A percentile compares a stretch with the other conserved stretches of the same genome.
Evolutionary conservation across 1,139 yeast genomes (phyloP).

Genomic region (Hansenula lynferdii): DNA sequence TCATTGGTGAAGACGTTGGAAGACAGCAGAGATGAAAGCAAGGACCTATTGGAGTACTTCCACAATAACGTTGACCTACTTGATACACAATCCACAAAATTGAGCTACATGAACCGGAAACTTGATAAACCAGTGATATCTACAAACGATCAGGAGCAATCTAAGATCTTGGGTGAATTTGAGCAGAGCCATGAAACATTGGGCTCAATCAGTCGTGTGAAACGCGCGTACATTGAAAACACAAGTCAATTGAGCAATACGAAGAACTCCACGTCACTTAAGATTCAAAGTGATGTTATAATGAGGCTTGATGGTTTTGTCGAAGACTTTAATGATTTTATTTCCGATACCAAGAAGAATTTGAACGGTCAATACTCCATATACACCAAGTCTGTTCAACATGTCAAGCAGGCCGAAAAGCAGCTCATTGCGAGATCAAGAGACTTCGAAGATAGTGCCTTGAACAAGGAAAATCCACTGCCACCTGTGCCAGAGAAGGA

Average conservation of each 20-base stretch:
- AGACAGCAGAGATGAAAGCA: conserved; percentile 15
- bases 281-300: conserved; percentile 12
- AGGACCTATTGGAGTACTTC: conserved; percentile 13
- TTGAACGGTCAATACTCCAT: conserved; percentile 9
- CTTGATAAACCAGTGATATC: neutral
- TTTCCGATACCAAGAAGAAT: conserved; percentile 4
- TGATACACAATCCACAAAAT: conserved; percentile 11
- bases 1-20: conserved; percentile 16
- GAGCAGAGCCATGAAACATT: neutral
- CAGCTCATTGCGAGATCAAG: conserved; percentile 12
- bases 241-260: conserved; percentile 3
- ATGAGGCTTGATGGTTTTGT: conserved; percentile 15
- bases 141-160: too few species aligned
- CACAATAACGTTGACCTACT: conserved; percentile 11
- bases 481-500: neutral
- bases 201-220: conserved; percentile 7
- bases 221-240: conserved; percentile 5
- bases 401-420: conserved; percentile 6
- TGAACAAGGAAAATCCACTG: conserved; percentile 1
- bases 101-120: conserved; percentile 4
- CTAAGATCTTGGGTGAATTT: conserved; percentile 1
- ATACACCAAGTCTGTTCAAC: conserved; percentile 10
- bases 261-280: conserved; percentile 5
- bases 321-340: conserved; percentile 16
- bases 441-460: conserved; percentile 12